phyloP scores from a whole-genome alignment of 106 monocot genomes.

The Triglochin maritima region DNA sequence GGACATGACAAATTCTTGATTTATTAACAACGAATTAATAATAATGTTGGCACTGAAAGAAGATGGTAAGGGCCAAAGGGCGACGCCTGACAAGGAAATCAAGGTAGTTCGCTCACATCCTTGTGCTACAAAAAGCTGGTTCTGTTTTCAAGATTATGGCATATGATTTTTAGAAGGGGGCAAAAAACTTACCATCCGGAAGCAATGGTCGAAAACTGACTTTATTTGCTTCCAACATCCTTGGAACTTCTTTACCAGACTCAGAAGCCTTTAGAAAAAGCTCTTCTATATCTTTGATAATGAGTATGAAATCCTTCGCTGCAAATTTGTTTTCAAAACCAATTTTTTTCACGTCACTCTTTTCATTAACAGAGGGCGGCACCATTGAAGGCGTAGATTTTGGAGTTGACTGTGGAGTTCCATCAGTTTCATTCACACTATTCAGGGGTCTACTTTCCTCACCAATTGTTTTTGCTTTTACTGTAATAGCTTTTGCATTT shows the following conservation, averaged over 20 bases:
- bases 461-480: conserved; percentile 21
- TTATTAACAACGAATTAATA: too few relatives aligned
- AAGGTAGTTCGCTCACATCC: too few relatives aligned
- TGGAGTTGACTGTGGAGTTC: conserved; percentile 23
- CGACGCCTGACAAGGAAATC: too few relatives aligned
- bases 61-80: too few relatives aligned
- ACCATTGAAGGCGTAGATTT: conserved; percentile 13
- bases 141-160: neutral
- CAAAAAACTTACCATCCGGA: conserved; percentile 48
- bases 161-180: neutral
- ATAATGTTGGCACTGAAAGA: too few relatives aligned
- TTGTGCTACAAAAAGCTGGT: neutral
- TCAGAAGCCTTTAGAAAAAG: conserved; percentile 76
- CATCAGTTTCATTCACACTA: conserved; percentile 23
- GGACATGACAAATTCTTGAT: too few relatives aligned
- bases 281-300: conserved; percentile 75
- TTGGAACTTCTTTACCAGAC: conserved; percentile 83
- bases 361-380: conserved; percentile 33
- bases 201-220: conserved; percentile 44
- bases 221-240: conserved; percentile 90
- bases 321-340: conserved; percentile 22
- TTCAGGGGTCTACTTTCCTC: conserved; percentile 13
- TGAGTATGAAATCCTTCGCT: conserved; percentile 36
- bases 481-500: conserved; percentile 3
- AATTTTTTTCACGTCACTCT: conserved; percentile 25